These are phyloP conservation scores for Ceratocystis destructans DNA, from an alignment of 2,329 filamentous ascomycete genomes.

Conservation along the genomic window DNA sequence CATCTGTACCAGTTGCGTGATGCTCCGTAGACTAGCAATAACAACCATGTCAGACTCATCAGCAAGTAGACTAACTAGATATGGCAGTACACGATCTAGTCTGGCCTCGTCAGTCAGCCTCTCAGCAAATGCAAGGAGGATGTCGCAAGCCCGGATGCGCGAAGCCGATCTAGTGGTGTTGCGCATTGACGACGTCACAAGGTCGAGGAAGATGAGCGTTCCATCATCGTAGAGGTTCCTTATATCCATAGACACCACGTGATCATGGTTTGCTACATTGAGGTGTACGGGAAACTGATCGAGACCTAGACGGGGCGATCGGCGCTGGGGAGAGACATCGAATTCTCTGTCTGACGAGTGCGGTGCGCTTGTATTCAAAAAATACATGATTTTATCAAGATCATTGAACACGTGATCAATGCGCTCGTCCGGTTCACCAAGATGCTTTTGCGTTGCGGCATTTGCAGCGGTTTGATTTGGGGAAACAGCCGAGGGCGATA, in stretches of 20 bases:
- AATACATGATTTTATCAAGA: constrained; percentile 96
- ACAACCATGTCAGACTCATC: constrained; percentile 77
- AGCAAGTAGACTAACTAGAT: constrained; percentile 67
- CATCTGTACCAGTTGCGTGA: constrained; percentile 77
- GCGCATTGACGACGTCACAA: constrained; percentile 76
- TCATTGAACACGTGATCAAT: constrained; percentile 89
- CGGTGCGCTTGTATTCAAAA: constrained; percentile 45
- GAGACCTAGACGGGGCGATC: constrained; percentile 35
- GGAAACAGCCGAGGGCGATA: constrained; percentile 40
- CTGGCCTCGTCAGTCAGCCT: constrained; percentile 89
- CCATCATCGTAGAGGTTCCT: constrained; percentile 54
- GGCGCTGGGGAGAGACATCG: not conserved
- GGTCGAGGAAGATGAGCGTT: constrained; percentile 77
- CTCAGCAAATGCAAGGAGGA: constrained; percentile 83
- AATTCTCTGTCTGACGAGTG: not conserved
- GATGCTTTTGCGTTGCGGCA: constrained; percentile 41
- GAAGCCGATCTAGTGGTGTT: constrained; percentile 84
- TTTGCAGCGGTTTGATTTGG: constrained; percentile 60
- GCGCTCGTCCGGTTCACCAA: constrained; percentile 79
- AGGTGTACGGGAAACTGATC: constrained; percentile 67
- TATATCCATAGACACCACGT: constrained; percentile 39
- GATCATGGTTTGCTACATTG: constrained; percentile 74
- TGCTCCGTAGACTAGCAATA: constrained; percentile 68
- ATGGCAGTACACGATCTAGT: constrained; percentile 81
- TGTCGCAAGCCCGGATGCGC: constrained; percentile 75